phyloP scores from a whole-genome alignment of 164 flowering plant genomes.

The Magnolia kwangsiensis region DNA sequence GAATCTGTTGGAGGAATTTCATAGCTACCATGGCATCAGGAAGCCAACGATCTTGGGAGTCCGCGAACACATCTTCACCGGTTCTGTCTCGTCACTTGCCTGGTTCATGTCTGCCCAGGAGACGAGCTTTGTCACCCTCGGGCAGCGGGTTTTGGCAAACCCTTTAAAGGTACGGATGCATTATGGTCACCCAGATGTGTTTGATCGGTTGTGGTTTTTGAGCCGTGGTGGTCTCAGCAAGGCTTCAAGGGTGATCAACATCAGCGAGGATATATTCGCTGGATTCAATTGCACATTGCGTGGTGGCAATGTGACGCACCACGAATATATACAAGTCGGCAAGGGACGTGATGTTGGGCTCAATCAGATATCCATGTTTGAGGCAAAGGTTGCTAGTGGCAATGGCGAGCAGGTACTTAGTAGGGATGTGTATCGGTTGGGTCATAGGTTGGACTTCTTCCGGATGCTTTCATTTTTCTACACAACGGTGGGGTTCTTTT shows the following conservation, averaged over 20 bases:
- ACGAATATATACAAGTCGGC: constrained; percentile 97
- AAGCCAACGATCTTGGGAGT: constrained; percentile 94
- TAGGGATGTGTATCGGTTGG: constrained; percentile 86
- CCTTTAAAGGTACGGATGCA: constrained; percentile 93
- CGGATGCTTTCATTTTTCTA: constrained; percentile 89
- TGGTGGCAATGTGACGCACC: constrained; percentile 96
- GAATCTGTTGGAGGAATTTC: constrained; percentile 80
- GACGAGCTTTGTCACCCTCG: constrained; percentile 90
- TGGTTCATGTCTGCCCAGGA: constrained; percentile 99
- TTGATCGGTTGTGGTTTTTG: constrained; percentile 92
- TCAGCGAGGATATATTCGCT: constrained; percentile 96
- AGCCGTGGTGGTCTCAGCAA: constrained; percentile 93
- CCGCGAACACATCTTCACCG: constrained; percentile 86
- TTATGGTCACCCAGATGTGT: constrained; percentile 98
- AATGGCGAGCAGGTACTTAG: constrained; percentile 94
- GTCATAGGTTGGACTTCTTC: constrained; percentile 90
- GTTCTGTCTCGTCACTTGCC: constrained; percentile 94
- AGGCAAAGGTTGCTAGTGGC: constrained; percentile 96
- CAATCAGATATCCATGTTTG: constrained; percentile 95
- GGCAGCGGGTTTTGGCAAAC: constrained; percentile 95
- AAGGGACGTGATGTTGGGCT: constrained; percentile 97
- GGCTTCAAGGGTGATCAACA: constrained; percentile 88
- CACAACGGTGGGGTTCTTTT: constrained; percentile 79
- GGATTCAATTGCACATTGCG: constrained; percentile 94
- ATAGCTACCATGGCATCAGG: constrained; percentile 58